Evolutionary conservation across 805 yeast species (phyloP).

Genomic region (Lipomyces sp.): DNA sequence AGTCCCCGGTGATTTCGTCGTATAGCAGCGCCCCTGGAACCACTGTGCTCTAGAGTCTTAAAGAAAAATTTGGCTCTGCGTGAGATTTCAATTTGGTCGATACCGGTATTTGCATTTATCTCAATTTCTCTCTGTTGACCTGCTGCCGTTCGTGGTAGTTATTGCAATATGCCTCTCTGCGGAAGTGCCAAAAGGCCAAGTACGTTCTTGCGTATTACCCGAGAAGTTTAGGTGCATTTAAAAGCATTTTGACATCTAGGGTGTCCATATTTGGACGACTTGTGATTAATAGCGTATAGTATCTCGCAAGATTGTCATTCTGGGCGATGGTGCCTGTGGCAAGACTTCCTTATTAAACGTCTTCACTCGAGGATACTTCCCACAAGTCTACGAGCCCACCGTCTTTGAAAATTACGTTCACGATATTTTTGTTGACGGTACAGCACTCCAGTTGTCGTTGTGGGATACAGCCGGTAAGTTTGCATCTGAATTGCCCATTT

Average conservation of each 20-base stretch:
- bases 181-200: slow-evolving; percentile 41
- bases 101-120: neutral
- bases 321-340: slow-evolving; percentile 75
- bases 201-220: slow-evolving; percentile 12
- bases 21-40: no score
- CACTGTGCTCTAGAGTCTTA: no score
- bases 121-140: neutral
- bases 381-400: slow-evolving; percentile 97
- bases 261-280: neutral
- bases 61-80: neutral
- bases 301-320: slow-evolving; percentile 36
- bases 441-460: slow-evolving; percentile 85
- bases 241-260: neutral
- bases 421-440: slow-evolving; percentile 93
- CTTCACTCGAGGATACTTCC: slow-evolving; percentile 96
- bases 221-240: neutral
- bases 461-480: slow-evolving; percentile 94
- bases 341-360: slow-evolving; percentile 93
- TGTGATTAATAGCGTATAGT: slow-evolving; percentile 14
- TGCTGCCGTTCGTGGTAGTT: neutral
- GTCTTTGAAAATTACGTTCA: slow-evolving; percentile 97
- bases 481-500: neutral
- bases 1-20: no score
- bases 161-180: slow-evolving; percentile 46
- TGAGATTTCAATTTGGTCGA: neutral